phyloP scores from a whole-genome alignment of 805 yeast species.

The Scheffersomyces amazonensis region DNA sequence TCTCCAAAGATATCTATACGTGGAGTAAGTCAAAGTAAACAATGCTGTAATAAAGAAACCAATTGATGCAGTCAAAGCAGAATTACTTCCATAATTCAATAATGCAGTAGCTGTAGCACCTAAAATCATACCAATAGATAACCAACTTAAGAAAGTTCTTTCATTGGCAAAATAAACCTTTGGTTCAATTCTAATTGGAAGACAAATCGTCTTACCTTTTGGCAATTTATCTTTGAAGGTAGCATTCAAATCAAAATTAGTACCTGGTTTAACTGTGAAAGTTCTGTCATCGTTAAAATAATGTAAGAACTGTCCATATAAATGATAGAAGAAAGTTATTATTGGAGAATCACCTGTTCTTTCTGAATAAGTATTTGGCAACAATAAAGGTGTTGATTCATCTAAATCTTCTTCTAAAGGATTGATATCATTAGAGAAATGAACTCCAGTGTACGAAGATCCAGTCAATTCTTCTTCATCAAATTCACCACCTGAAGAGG shows the following conservation, averaged over 20 bases:
- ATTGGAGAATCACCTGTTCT: conserved; percentile 28
- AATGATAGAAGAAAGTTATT: conserved; percentile 25
- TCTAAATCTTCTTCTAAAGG: conserved; percentile 52
- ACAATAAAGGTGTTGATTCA: conserved; percentile 40
- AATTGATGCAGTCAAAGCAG: conserved; percentile 76
- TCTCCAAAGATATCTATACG: conserved; percentile 75
- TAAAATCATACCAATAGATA: conserved; percentile 82
- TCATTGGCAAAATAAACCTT: conserved; percentile 99
- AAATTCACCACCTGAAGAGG: conserved; percentile 53
- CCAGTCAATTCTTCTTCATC: conserved; percentile 64
- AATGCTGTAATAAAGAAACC: conserved; percentile 85
- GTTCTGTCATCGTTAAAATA: conserved; percentile 44
- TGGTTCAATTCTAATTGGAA: conserved; percentile 96
- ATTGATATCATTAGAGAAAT: conserved; percentile 43
- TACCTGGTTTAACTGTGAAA: conserved; percentile 43
- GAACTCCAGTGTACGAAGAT: conserved; percentile 33
- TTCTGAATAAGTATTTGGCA: conserved; percentile 31
- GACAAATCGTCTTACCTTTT: conserved; percentile 82
- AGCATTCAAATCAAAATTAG: conserved; percentile 41
- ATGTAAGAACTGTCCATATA: conserved; percentile 36
- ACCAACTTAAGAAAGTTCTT: conserved; percentile 91
- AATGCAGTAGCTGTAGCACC: conserved; percentile 88
- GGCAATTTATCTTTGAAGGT: conserved; percentile 65
- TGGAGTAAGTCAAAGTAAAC: conserved; percentile 68
- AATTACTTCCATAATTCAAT: conserved; percentile 74